Base-by-base conservation (phyloP, 106 monocot genomes). In the Dendrobium huoshanense region DNA sequence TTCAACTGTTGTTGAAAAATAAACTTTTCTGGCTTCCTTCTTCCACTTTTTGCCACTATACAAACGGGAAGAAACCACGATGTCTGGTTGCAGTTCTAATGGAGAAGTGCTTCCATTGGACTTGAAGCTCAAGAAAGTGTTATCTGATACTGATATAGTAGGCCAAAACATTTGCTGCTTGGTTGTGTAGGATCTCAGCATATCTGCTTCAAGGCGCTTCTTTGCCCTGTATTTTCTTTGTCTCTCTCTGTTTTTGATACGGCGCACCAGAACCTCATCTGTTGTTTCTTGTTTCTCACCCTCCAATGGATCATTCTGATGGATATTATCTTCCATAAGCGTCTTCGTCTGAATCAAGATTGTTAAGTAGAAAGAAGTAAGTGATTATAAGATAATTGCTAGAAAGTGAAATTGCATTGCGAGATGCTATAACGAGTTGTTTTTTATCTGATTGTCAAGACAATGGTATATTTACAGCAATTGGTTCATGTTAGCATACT, bases 181-280 rank as follows among this genome's bases (percentile, higher is more conserved):
- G 20, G 41, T 24, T 79, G 59, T 7, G 48, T 27, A 72, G 43
- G 83, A 82, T 22, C 44, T 85, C 64, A 51, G 83, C 75, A 83
- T 77, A 41, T 86, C 81, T 22, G 79, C 77, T 82, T 89, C 89
- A 9, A 86, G 83, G n/a, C 86, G 86, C 41, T 89, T 89, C 81
- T 72, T 84, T 42, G 86, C 89, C 42, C 89, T 81, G 49, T 89
- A 89, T 72, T 84, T 86, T 4, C 89, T 83, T 55, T 89, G 89
- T 25, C 89, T 64, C 22, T 89, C 89, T 37, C 86, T 89, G 67
- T 89, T 86, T 79, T 86, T 89, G 19, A 81, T 67, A 25, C 89
- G 86, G 19, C 89, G 84, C 5, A 70, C 74, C 79, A 84, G 37
- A 10, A 86, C 15, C 37, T 84, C 82, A 67, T 84, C 82, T 4